Base-by-base conservation (phyloP, 805 yeast genomes). In the Zygosaccharomyces bisporus region DNA sequence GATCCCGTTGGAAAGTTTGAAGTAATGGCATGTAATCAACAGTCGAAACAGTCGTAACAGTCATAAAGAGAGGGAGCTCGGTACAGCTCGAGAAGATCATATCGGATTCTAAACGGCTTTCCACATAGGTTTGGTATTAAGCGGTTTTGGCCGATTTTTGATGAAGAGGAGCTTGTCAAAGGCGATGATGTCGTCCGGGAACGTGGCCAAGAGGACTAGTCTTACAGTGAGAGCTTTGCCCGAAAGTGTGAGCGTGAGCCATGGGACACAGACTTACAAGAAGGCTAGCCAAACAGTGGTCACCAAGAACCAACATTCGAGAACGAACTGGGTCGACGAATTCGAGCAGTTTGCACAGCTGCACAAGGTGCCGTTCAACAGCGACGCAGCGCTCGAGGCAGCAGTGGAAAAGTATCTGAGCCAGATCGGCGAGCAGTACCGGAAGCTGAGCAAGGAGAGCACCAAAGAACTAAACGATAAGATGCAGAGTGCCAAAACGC, bases 321-420 rank as follows among this genome's bases (percentile, higher is more conserved):
- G 24, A 8, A 33, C 27, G 7, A 47, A 51, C 14, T 58, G 63
- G 63, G 33, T 57, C 7, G 45, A 47, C 14, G 49, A 49, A 2
- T 46, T 43, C 27, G 51, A 47, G 3, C 50, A 56, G 41, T 58
- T 55, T 38, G 50, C 50, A 12, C 24, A 42, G 19, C 34, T 58
- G 24, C 46, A 34, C 36, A 31, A 45, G 3, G 32, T 47, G 4
- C 9, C 29, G 6, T 54, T 43, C 39, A 23, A 16, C 13, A 19
- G 14, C 10, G 36, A 23, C 10, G 32, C 19, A 20, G 45, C 37
- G 14, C 6, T 40, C 8, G 37, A 13, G 8, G 20, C 39, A 3
- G 13, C 14, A 10, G 33, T 53, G 7, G 51, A 47, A 23, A 36
- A 35, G 14, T 53, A 56, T 27, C 21, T 55, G 29, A 24, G 20